A percentile compares a stretch with the other conserved stretches of the same genome.
phyloP scores from a whole-genome alignment of 1,284 basidiomycete genomes.

The Retiboletus flavoniger region DNA sequence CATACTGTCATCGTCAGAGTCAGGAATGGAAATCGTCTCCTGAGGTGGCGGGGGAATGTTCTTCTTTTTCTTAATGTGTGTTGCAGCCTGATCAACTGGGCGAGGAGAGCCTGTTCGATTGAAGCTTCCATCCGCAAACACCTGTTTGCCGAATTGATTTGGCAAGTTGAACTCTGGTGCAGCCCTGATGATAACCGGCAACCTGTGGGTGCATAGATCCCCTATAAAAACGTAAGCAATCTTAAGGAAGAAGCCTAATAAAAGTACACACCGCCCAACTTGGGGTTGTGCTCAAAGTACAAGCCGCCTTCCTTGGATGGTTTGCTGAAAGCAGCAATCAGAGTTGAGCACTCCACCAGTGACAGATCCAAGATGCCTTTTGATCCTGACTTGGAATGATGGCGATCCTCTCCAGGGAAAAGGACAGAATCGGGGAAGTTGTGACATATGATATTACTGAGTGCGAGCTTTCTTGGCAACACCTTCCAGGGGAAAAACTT shows the following conservation, averaged over 20 bases:
- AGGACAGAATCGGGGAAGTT: not conserved
- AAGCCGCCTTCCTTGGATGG: not conserved
- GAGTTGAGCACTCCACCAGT: not conserved
- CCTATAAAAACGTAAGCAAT: not conserved
- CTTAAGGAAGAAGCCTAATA: not conserved
- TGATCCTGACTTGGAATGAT: not conserved
- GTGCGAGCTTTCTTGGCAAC: not conserved
- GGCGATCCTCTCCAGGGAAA: not conserved
- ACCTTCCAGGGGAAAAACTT: not conserved
- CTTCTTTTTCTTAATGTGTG: not conserved
- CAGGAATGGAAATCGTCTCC: not conserved
- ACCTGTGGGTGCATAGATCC: not conserved
- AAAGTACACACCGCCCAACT: not conserved
- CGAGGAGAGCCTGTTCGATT: not conserved
- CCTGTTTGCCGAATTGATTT: not conserved
- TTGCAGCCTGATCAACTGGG: not conserved
- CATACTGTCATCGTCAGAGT: not conserved
- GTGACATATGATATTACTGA: not conserved
- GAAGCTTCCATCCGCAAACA: not conserved
- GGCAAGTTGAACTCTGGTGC: not conserved
- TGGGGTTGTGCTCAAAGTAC: not conserved
- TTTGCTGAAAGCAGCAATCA: not conserved
- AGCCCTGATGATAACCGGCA: not conserved
- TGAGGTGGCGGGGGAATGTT: not conserved
- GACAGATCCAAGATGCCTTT: not conserved